phyloP scores from a whole-genome alignment of 2,329 filamentous ascomycete species.

The Paecilomyces sp. region DNA sequence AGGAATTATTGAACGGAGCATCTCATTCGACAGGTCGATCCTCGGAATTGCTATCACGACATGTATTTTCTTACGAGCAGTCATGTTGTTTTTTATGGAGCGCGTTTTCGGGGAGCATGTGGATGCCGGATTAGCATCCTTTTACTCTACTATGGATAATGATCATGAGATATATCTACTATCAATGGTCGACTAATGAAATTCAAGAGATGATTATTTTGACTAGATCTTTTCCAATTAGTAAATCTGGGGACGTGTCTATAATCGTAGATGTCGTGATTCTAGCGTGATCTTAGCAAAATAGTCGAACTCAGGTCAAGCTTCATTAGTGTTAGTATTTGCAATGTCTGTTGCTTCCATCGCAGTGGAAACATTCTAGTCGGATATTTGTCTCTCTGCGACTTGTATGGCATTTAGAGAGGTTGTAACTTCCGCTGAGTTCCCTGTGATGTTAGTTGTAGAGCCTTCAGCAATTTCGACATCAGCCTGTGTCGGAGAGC shows the following conservation, averaged over 20 bases:
- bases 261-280: background rate
- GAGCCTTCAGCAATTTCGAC: background rate
- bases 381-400: background rate
- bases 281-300: background rate
- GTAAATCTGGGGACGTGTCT: background rate
- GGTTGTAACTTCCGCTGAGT: background rate
- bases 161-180: background rate
- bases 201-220: background rate
- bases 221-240: background rate
- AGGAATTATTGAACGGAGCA: background rate
- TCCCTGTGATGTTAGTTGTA: background rate
- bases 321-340: background rate
- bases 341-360: background rate
- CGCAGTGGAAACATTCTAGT: background rate
- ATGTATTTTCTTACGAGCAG: background rate
- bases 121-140: background rate
- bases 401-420: background rate
- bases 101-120: background rate
- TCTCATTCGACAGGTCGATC: background rate
- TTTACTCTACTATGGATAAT: background rate
- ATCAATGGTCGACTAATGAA: background rate
- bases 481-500: background rate
- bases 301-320: background rate
- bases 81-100: background rate
- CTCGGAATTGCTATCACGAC: background rate